Conservation (phyloP, 139 green algal genomes). For the Chlamydomonas sp. region DNA sequence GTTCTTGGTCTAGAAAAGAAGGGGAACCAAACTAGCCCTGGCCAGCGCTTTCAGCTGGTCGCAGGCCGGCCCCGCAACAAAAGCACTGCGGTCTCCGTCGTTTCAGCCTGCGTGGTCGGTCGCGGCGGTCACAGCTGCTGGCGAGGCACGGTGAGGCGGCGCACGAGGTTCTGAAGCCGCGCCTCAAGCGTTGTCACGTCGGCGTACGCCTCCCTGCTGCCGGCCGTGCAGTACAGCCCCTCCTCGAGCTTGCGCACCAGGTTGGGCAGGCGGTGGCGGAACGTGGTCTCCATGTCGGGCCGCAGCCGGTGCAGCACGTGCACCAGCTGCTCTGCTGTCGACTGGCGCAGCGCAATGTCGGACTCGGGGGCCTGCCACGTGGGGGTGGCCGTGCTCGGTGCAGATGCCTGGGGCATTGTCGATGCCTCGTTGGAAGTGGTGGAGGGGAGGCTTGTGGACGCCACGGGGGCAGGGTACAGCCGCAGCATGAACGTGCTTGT, state of each 20-base stretch:
- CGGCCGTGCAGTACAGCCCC: constrained; percentile 2
- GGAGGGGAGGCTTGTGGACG: neutral
- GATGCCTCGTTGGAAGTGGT: neutral
- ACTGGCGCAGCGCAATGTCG: neutral
- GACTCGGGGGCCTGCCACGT: neutral
- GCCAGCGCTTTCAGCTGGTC: too few relatives aligned
- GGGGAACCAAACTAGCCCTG: too few relatives aligned
- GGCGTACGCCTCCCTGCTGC: neutral
- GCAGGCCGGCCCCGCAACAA: too few relatives aligned
- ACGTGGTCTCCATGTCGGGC: neutral
- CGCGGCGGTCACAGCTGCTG: neutral
- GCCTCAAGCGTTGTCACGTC: neutral
- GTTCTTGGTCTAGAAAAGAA: too few relatives aligned
- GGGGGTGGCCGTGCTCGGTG: neutral
- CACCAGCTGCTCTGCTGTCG: neutral
- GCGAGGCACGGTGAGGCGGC: neutral
- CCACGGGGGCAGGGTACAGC: neutral
- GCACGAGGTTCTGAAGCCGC: neutral
- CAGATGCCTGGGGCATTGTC: neutral
- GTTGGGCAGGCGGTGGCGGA: constrained; percentile 1
- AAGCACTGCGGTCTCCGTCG: too few relatives aligned
- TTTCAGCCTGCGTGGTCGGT: too few relatives aligned
- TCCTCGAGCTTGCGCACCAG: constrained; percentile 13
- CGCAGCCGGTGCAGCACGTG: neutral
- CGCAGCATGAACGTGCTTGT: too few relatives aligned